phyloP scores from a whole-genome alignment of 306 rosid genomes.

The Comarum palustre region DNA sequence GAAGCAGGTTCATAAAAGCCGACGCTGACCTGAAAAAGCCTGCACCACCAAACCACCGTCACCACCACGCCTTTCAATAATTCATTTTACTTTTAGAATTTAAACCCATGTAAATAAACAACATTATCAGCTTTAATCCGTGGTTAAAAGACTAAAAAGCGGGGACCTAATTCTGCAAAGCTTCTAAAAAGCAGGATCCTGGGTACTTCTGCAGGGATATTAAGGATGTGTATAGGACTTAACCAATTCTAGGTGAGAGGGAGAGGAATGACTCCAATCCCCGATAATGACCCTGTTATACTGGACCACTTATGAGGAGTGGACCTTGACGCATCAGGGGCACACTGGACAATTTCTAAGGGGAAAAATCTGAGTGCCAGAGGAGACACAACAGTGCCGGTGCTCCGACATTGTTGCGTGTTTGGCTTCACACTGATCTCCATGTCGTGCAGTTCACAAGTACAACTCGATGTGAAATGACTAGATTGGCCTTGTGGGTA shows the following conservation, averaged over 20 bases:
- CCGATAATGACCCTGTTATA: constrained; percentile 57
- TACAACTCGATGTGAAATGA: neutral
- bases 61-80: constrained; percentile 9
- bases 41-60: constrained; percentile 32
- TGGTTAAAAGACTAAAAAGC: constrained; percentile 7
- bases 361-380: constrained; percentile 16
- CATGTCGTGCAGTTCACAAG: neutral
- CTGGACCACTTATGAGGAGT: constrained; percentile 21
- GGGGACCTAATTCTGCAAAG: constrained; percentile 13
- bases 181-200: constrained; percentile 43
- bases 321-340: constrained; percentile 51
- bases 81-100: neutral
- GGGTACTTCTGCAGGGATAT: constrained; percentile 34
- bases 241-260: constrained; percentile 38
- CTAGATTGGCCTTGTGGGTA: neutral
- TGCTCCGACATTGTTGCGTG: constrained; percentile 37
- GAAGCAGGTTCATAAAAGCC: constrained; percentile 69
- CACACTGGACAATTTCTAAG: constrained; percentile 74
- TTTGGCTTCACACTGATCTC: constrained; percentile 20
- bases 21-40: constrained; percentile 94
- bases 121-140: neutral
- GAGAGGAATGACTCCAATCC: constrained; percentile 48
- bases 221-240: constrained; percentile 46
- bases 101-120: neutral
- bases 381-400: constrained; percentile 21